Conservation (phyloP, 2,329 filamentous ascomycete species). For the Thelonectria rubi region DNA sequence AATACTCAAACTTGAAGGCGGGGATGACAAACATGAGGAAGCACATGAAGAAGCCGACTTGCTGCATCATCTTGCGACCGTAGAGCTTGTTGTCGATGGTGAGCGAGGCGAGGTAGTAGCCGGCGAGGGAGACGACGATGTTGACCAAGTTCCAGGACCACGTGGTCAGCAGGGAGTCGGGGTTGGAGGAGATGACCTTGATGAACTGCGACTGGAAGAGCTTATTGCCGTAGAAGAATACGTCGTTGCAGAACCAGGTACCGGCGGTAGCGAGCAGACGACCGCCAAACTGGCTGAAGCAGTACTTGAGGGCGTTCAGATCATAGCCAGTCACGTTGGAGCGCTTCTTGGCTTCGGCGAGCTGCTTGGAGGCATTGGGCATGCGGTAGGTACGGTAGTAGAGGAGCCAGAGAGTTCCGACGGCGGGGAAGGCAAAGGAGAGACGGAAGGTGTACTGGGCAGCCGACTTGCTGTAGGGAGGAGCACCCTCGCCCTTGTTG, state of each 20-base stretch:
- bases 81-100: conserved; percentile 97
- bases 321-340: conserved; percentile 91
- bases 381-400: conserved; percentile 98
- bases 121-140: conserved; percentile 82
- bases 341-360: conserved; percentile 85
- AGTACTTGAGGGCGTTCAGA: conserved; percentile 79
- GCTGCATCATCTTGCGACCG: conserved; percentile 96
- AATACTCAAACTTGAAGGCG: conserved; percentile 88
- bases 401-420: conserved; percentile 91
- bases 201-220: conserved; percentile 95
- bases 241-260: conserved; percentile 94
- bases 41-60: conserved; percentile 89
- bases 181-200: conserved; percentile 75
- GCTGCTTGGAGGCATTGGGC: conserved; percentile 85
- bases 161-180: conserved; percentile 78
- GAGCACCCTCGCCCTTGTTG: conserved; percentile 77
- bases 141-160: conserved; percentile 97
- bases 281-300: conserved; percentile 84
- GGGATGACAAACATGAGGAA: conserved; percentile 95
- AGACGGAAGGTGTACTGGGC: conserved; percentile 92
- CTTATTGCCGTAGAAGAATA: conserved; percentile 99
- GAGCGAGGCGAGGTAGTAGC: conserved; percentile 90
- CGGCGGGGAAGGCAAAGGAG: conserved; percentile 89
- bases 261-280: conserved; percentile 87
- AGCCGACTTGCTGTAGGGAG: conserved; percentile 79